phyloP scores from a whole-genome alignment of 2,329 filamentous ascomycete genomes.

The Phialocephala subalpina region DNA sequence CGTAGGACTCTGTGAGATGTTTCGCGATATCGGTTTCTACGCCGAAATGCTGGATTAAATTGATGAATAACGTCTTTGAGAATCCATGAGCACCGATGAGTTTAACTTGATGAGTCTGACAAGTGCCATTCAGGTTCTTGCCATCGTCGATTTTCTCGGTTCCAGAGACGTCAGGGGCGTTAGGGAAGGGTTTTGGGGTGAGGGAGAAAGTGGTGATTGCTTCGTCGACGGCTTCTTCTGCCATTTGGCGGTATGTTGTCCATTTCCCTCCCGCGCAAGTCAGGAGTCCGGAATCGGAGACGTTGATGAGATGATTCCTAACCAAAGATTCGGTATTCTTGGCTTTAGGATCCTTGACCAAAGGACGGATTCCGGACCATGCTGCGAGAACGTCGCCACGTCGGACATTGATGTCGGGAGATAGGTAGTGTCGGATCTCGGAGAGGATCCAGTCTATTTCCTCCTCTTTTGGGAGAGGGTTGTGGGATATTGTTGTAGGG shows the following conservation, averaged over 20 bases:
- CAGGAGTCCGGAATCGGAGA: conserved; percentile 80
- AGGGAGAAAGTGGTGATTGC: conserved; percentile 76
- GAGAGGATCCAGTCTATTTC: conserved; percentile 89
- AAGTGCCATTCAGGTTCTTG: conserved; percentile 74
- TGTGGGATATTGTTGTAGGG: conserved; percentile 73
- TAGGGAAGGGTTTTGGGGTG: conserved; percentile 60
- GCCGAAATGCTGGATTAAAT: conserved; percentile 91
- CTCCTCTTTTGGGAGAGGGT: conserved; percentile 81
- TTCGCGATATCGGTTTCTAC: conserved; percentile 92
- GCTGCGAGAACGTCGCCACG: conserved; percentile 88
- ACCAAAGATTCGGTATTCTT: conserved; percentile 88
- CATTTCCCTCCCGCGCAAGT: conserved; percentile 91
- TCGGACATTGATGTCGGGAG: conserved; percentile 84
- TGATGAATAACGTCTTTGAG: conserved; percentile 92
- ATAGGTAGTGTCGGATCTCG: conserved; percentile 83
- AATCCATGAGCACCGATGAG: conserved; percentile 86
- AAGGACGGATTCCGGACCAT: conserved; percentile 87
- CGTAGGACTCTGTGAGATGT: conserved; percentile 87
- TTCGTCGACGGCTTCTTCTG: conserved; percentile 86
- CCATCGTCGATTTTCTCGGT: conserved; percentile 76
- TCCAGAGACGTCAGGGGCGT: conserved; percentile 73
- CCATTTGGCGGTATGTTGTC: conserved; percentile 95
- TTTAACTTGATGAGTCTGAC: conserved; percentile 84
- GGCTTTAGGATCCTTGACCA: conserved; percentile 87
- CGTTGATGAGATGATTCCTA: conserved; percentile 83